Conservation (phyloP, 352 stramenopile genomes). For the Globisporangium radiosum region DNA sequence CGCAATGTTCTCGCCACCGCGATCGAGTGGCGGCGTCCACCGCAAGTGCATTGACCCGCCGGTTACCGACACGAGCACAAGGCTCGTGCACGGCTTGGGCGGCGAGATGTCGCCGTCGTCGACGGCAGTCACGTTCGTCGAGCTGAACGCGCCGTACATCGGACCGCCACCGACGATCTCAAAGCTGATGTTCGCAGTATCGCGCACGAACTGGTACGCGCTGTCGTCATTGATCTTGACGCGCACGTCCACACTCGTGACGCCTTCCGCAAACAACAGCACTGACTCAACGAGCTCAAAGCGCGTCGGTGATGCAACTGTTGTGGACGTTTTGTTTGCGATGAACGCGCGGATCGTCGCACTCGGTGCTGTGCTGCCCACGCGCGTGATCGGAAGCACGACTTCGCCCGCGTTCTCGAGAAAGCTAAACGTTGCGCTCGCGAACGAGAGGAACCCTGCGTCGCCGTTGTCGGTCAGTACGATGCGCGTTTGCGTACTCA, state of each 20-base stretch:
- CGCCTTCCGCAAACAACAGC: conserved; percentile 29
- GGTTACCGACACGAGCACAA: conserved; percentile 19
- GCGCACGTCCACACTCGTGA: conserved; percentile 11
- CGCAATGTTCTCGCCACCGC: conserved; percentile 19
- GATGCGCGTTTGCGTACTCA: conserved; percentile 24
- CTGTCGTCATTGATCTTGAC: conserved; percentile 32
- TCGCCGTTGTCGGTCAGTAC: conserved; percentile 44
- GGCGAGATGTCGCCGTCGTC: conserved; percentile 52
- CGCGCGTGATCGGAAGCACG: conserved; percentile 23
- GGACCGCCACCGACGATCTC: conserved; percentile 30
- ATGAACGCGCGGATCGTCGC: conserved; percentile 25
- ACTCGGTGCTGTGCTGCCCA: conserved; percentile 16
- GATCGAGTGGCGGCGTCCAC: conserved; percentile 37
- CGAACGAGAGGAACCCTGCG: conserved; percentile 44
- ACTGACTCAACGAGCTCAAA: conserved; percentile 28
- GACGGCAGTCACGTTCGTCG: conserved; percentile 27
- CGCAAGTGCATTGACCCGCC: conserved; percentile 34
- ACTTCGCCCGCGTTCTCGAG: conserved; percentile 28
- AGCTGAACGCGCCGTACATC: conserved; percentile 11
- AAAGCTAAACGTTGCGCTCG: conserved; percentile 2
- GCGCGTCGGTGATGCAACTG: conserved; percentile 8
- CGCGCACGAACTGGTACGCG: conserved; percentile 31
- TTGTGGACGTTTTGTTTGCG: conserved; percentile 5
- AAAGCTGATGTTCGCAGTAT: conserved; percentile 35
- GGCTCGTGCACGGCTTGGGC: conserved; percentile 29